phyloP scores from a whole-genome alignment of 306 rosid genomes.

The Carpinus fangiana region DNA sequence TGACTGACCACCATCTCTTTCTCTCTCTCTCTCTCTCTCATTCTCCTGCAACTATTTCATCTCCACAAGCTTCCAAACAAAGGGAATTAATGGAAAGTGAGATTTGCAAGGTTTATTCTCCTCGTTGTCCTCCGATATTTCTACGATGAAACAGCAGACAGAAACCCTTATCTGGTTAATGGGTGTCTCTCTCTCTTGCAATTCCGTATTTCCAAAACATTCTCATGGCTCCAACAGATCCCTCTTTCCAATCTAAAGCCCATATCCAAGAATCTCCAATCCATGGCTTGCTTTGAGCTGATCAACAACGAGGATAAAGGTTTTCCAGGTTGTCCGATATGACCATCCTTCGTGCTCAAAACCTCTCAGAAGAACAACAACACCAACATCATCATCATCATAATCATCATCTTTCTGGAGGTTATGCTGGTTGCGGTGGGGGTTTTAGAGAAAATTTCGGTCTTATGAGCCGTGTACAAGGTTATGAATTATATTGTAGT shows the following conservation, averaged over 20 bases:
- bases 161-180: constrained; percentile 44
- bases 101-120: constrained; percentile 61
- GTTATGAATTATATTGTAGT: constrained; percentile 20
- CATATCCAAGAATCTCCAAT: constrained; percentile 19
- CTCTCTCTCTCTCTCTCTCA: constrained; percentile 13
- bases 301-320: not conserved
- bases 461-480: constrained; percentile 57
- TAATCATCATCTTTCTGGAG: constrained; percentile 15
- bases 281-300: constrained; percentile 55
- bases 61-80: constrained; percentile 90
- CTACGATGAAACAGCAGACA: constrained; percentile 29
- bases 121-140: constrained; percentile 27
- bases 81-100: constrained; percentile 89
- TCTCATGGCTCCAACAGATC: constrained; percentile 44
- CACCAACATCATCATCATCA: constrained; percentile 17
- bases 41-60: constrained; percentile 47
- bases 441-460: constrained; percentile 11
- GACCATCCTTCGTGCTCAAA: constrained; percentile 81
- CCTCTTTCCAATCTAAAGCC: constrained; percentile 29
- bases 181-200: constrained; percentile 45
- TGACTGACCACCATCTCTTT: constrained; percentile 60
- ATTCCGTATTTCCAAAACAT: constrained; percentile 13
- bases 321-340: constrained; percentile 33
- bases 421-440: constrained; percentile 37
- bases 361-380: constrained; percentile 41